Evolutionary conservation across 768 basidiomycete genomes (phyloP).

Genomic region (Lyophyllum atratum): DNA sequence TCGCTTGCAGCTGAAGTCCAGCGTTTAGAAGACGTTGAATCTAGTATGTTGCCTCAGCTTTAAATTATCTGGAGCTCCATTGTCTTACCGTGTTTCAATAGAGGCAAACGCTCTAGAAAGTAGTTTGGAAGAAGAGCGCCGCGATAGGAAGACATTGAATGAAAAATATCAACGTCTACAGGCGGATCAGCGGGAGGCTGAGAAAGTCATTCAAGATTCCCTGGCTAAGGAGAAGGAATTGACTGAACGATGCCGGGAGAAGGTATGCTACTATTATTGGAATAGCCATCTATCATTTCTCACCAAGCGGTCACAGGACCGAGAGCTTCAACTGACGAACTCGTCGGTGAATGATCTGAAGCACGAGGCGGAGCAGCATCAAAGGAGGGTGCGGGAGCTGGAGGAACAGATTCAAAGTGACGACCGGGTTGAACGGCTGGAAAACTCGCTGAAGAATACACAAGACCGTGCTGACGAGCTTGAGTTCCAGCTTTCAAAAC

Average conservation of each 20-base stretch:
- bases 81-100: constrained; percentile 19
- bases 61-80: background rate
- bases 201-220: constrained; percentile 40
- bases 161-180: constrained; percentile 45
- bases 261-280: constrained; percentile 33
- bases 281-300: background rate
- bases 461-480: constrained; percentile 83
- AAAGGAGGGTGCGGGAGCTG: constrained; percentile 65
- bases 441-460: constrained; percentile 71
- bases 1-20: constrained; percentile 59
- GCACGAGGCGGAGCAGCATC: constrained; percentile 52
- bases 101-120: constrained; percentile 46
- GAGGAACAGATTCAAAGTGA: constrained; percentile 85
- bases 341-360: constrained; percentile 54
- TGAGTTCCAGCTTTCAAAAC: constrained; percentile 78
- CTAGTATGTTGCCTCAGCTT: constrained; percentile 42
- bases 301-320: constrained; percentile 54
- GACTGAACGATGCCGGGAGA: constrained; percentile 52
- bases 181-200: constrained; percentile 35
- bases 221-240: constrained; percentile 57
- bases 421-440: constrained; percentile 75
- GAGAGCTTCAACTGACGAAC: constrained; percentile 69
- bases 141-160: constrained; percentile 39
- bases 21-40: constrained; percentile 58
- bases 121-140: constrained; percentile 43